Evolutionary conservation across 2,329 filamentous ascomycete species (phyloP), one percentile per base, ranked within the genome.

Genomic region (Fonsecaea erecta): DNA sequence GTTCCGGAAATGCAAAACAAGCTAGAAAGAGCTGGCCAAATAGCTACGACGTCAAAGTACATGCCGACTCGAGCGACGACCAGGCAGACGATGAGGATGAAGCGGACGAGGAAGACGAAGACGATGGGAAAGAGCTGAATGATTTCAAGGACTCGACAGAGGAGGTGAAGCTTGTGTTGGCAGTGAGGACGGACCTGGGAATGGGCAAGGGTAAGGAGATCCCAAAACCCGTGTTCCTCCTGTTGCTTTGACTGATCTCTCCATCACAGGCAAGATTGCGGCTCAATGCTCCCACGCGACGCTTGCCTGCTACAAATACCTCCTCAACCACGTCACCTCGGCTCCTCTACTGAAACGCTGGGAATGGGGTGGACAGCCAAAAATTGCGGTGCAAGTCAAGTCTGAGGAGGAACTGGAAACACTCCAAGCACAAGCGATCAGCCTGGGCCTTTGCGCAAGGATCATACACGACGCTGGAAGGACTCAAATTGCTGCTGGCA

Each of bases 261-360:
- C 16, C 26, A 7, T 16, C 54, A 52, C 69, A 97, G 94, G 94
- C 74, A 99, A 99, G 84, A 97, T 98, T 74, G 95, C 92, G 63
- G 95, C 95, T 7, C 95, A 98, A 80, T 94, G 91, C 80, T 91
- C 90, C 56, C 95, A 98, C 79, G 95, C 95, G n/a, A 97, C 94
- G 2, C 88, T 99, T 63, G 93, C 94, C 62, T 98, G 94, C 85
- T 99, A 97, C 87, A 98, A 97, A 81, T 82, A 88, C 65, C 87
- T 96, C 70, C 79, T 87, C 63, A 79, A 82, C 52, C 78, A 81
- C 61, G 81, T 86, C n/a, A 77, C 82, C 2, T 77, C 80, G 59
- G 80, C 83, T 59, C 79, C 85, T 46, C 81, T 96, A 59, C 86
- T 99, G 55, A 84, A 85, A 70, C 89, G 90, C 70, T 99, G 95